Base-by-base conservation (phyloP, 1,284 basidiomycete genomes). In the Cystobasidium pallidum region DNA sequence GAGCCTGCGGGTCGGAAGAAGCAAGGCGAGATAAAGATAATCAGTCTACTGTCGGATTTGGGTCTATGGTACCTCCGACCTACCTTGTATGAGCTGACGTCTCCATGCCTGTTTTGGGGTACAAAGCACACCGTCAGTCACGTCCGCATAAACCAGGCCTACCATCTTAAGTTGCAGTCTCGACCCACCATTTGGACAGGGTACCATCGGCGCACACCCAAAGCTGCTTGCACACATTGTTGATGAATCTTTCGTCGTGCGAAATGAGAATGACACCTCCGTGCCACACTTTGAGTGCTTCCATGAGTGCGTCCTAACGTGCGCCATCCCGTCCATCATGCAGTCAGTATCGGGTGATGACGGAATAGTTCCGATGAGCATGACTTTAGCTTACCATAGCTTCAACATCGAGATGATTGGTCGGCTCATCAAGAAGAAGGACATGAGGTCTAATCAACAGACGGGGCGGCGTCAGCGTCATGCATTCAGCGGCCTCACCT, bases 331-430 rank as follows among this genome's bases (percentile, higher is more conserved):
- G 68, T n/a, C n/a, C 34, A 57, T 36, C 30, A 34, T 28, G 11
- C 32, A 19, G 13, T n/a, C 13, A 10, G 28, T n/a, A 34, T 57
- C 54, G 54, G 49, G 49, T 6, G 15, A 51, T 51, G 8, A 51
- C 24, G 49, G 49, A 26, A 6, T 15, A 4, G 26, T 3, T 26
- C 32, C 19, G 7, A 21, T 8, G 19, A 3, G 32, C 52, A 55
- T 55, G 21, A 17, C 13, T 6, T 13, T 7, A 4, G 24, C 58
- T 61, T 24, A 2, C 75, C 81, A 72, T 76, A 88, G 88, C 84
- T 17, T 92, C 91, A 75, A 94, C 93, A 89, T 97, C 94, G 81
- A 98, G 84, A 83, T 98, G 95, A 85, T 98, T 98, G 78, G 94
- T 96, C 74, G 95, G 95, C 88, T 94, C 81, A 26, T 97, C 94